phyloP scores from a whole-genome alignment of 108 stramenopile species.

The Mediolabrus comicus region DNA sequence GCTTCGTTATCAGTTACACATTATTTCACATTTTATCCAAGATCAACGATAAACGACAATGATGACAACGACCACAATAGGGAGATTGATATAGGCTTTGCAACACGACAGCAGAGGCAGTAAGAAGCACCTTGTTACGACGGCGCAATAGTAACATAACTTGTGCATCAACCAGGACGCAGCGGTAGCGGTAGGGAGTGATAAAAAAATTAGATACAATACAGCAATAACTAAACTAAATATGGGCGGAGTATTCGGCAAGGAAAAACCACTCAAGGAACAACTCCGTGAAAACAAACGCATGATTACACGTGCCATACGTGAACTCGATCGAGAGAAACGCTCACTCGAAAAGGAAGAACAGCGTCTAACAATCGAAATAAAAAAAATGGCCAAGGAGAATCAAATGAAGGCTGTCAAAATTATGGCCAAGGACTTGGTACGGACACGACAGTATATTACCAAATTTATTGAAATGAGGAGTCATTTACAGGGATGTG shows the following conservation, averaged over 20 bases:
- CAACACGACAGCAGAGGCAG: no score
- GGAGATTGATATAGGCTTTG: no score
- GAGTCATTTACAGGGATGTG: constrained; percentile 90
- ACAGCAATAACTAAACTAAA: constrained; percentile 9
- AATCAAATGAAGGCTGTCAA: constrained; percentile 94
- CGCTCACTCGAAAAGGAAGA: constrained; percentile 87
- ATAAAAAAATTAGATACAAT: not conserved
- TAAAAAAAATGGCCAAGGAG: constrained; percentile 93
- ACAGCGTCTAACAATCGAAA: constrained; percentile 91
- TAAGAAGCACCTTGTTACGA: no score
- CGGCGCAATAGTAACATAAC: no score
- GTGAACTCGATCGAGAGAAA: constrained; percentile 95
- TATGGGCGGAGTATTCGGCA: constrained; percentile 89
- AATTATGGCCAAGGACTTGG: constrained; percentile 96
- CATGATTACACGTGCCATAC: constrained; percentile 90
- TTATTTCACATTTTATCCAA: no score
- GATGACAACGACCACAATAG: no score
- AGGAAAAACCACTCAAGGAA: constrained; percentile 96
- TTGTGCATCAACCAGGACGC: not conserved
- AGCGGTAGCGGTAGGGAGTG: not conserved
- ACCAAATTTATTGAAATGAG: constrained; percentile 97
- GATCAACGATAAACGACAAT: no score
- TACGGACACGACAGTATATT: constrained; percentile 90
- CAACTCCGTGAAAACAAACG: constrained; percentile 97
- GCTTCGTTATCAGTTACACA: no score